A percentile compares a stretch with the other conserved stretches of the same genome.
These are phyloP conservation scores for Boletus rubropictus DNA, from an alignment of 768 basidiomycete species.

Conservation along the genomic window DNA sequence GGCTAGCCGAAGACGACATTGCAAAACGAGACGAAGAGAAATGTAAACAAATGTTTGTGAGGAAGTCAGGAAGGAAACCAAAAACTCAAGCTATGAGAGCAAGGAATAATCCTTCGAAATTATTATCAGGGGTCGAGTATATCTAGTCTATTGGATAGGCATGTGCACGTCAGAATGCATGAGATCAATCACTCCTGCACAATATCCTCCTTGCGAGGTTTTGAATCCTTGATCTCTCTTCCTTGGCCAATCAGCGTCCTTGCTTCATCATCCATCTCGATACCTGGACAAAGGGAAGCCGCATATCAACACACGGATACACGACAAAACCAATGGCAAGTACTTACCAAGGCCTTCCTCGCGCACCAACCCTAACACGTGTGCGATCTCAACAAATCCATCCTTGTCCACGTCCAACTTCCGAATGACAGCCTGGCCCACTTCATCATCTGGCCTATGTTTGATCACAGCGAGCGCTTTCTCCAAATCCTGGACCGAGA, in stretches of 20 bases:
- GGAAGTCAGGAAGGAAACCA: no score
- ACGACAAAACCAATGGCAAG: not conserved
- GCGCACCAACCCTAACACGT: conserved; percentile 82
- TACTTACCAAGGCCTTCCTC: conserved; percentile 77
- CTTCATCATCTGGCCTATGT: conserved; percentile 86
- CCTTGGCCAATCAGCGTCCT: conserved; percentile 80
- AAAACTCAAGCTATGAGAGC: no score
- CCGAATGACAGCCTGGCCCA: conserved; percentile 79
- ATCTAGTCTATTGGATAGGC: conserved; percentile 11
- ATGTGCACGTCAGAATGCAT: conserved; percentile 15
- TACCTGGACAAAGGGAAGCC: conserved; percentile 42
- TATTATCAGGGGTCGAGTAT: not conserved
- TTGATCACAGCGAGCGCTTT: conserved; percentile 90
- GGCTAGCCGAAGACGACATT: no score
- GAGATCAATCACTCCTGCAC: conserved; percentile 54
- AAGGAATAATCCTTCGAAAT: no score
- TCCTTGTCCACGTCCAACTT: conserved; percentile 96
- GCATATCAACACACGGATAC: not conserved
- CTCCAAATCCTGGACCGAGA: conserved; percentile 82
- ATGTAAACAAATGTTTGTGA: no score
- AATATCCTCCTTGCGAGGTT: conserved; percentile 94
- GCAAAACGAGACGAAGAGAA: no score
- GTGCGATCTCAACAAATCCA: conserved; percentile 91
- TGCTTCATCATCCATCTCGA: conserved; percentile 80
- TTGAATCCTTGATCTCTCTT: conserved; percentile 68